Conservation (phyloP, 345 rosid genomes). For the Adansonia digitata region DNA sequence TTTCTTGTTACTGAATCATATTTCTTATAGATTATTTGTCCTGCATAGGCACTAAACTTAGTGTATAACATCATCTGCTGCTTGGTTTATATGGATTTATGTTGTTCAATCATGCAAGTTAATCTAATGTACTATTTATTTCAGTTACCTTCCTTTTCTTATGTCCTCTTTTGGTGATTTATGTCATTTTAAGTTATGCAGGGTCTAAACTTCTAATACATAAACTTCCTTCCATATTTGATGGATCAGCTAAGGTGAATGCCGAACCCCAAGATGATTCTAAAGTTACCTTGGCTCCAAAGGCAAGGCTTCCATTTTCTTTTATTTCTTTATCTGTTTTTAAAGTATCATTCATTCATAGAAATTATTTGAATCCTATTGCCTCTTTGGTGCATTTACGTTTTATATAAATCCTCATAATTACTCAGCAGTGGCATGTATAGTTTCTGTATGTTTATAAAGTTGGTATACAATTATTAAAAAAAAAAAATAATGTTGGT, state of each 20-base stretch:
- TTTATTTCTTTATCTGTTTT: not conserved
- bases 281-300: constrained; percentile 82
- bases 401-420: not conserved
- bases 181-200: constrained; percentile 23
- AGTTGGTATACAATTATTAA: not conserved
- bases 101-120: not conserved
- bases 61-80: not conserved
- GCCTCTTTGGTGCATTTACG: not conserved
- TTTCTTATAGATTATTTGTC: not conserved
- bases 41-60: not conserved
- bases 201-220: constrained; percentile 75
- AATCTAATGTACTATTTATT: not conserved
- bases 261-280: constrained; percentile 87
- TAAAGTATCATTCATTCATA: not conserved
- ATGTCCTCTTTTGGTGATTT: not conserved
- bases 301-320: constrained; percentile 36
- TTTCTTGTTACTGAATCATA: not conserved
- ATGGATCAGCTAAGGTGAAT: constrained; percentile 67
- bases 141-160: not conserved
- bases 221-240: constrained; percentile 70
- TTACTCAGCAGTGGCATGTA: not conserved
- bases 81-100: not conserved
- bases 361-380: not conserved
- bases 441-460: not conserved
- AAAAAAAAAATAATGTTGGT: not conserved